Conservation (phyloP, 2,329 filamentous ascomycete genomes). For the Scolecobasidium constrictum region DNA sequence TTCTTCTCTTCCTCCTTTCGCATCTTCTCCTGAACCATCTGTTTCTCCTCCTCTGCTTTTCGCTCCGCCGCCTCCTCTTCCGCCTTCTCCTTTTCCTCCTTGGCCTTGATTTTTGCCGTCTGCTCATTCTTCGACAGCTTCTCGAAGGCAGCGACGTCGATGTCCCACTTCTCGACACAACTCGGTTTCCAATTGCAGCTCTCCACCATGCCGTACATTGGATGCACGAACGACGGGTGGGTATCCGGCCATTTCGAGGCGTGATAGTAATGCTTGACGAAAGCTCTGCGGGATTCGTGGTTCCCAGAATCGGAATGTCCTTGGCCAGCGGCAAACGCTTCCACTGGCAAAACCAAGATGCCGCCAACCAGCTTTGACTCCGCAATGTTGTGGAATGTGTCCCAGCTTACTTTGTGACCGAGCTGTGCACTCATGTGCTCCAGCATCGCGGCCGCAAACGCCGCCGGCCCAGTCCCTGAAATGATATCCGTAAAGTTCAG, state of each 20-base stretch:
- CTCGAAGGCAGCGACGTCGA: conserved; percentile 50
- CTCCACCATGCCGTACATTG: conserved; percentile 59
- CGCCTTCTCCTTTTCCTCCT: neutral
- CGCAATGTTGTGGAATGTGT: conserved; percentile 52
- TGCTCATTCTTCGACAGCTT: conserved; percentile 49
- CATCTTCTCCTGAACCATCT: conserved; percentile 14
- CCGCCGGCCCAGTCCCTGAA: conserved; percentile 60
- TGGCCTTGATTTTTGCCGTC: conserved; percentile 30
- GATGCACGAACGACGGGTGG: conserved; percentile 57
- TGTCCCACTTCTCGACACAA: conserved; percentile 56
- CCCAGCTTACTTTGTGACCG: conserved; percentile 45
- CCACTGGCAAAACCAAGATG: conserved; percentile 57
- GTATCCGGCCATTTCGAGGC: conserved; percentile 60
- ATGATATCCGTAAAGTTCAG: conserved; percentile 65
- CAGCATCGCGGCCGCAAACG: conserved; percentile 56
- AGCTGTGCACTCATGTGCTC: conserved; percentile 47
- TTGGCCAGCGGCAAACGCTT: conserved; percentile 62
- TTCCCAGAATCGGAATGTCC: conserved; percentile 64
- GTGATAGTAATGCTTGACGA: conserved; percentile 67
- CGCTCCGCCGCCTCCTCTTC: neutral
- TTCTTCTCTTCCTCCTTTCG: conserved; percentile 15
- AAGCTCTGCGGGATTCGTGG: conserved; percentile 52
- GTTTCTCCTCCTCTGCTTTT: conserved; percentile 8
- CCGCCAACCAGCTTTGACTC: conserved; percentile 56
- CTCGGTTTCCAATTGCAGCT: conserved; percentile 58